A percentile compares a stretch with the other conserved stretches of the same genome.
These are phyloP conservation scores for Blastocladiella britannica DNA, from an alignment of 192 early-diverging fungal species.

Conservation along the genomic window DNA sequence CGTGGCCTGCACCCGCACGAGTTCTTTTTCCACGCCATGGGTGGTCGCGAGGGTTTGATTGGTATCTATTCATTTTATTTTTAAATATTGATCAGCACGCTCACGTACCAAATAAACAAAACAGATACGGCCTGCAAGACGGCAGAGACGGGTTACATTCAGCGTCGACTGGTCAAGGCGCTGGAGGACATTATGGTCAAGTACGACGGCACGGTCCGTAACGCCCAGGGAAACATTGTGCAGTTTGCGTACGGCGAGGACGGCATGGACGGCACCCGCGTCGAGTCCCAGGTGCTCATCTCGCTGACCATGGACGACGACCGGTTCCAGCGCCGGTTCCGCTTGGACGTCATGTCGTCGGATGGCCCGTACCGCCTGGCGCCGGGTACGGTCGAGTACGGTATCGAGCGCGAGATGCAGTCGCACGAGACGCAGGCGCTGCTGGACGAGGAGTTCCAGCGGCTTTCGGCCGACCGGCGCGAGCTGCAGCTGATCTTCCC, in stretches of 20 bases:
- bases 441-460: slow-evolving; percentile 63
- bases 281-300: slow-evolving; percentile 62
- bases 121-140: too few species aligned
- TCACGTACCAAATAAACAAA: too few species aligned
- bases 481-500: slow-evolving; percentile 62
- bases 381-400: slow-evolving; percentile 42
- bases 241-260: slow-evolving; percentile 98
- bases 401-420: slow-evolving; percentile 54
- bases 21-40: slow-evolving; percentile 99
- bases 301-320: slow-evolving; percentile 44
- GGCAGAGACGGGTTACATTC: slow-evolving; percentile 98
- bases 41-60: slow-evolving; percentile 84
- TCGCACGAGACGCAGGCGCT: slow-evolving; percentile 43
- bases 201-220: slow-evolving; percentile 91
- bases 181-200: slow-evolving; percentile 94
- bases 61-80: slow-evolving; percentile 5
- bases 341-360: slow-evolving; percentile 55
- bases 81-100: too few species aligned
- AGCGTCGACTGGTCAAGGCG: slow-evolving; percentile 93
- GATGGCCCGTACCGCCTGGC: slow-evolving; percentile 32
- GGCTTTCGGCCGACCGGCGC: slow-evolving; percentile 53
- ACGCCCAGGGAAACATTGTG: slow-evolving; percentile 77
- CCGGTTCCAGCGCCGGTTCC: slow-evolving; percentile 57
- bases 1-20: slow-evolving; percentile 89
- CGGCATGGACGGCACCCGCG: slow-evolving; percentile 81